These are phyloP conservation scores for Sordaria brevicollis DNA, from an alignment of 495 filamentous ascomycete species.

Conservation along the genomic window DNA sequence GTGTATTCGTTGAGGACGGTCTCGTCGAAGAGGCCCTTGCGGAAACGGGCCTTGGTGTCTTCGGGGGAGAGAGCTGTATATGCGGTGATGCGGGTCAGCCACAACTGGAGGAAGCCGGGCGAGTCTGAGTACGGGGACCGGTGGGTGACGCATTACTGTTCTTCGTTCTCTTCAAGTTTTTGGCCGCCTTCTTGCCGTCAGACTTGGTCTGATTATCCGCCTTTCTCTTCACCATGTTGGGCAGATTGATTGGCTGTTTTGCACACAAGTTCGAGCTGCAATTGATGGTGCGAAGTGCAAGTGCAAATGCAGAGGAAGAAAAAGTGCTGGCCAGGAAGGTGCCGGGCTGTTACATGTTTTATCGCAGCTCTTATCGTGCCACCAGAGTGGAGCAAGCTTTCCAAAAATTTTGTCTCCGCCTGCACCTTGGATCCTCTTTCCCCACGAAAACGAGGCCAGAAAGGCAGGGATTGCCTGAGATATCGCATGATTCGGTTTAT, in stretches of 20 bases:
- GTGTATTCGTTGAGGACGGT: conserved; percentile 57
- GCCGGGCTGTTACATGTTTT: neutral
- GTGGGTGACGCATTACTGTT: conserved; percentile 24
- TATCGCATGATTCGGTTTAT: neutral
- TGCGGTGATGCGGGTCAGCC: conserved; percentile 11
- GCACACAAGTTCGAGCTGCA: neutral
- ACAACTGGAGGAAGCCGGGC: conserved; percentile 3
- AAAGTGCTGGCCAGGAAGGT: neutral
- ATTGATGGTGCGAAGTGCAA: neutral
- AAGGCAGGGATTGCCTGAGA: neutral
- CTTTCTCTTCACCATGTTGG: conserved; percentile 38
- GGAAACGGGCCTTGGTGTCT: conserved; percentile 49
- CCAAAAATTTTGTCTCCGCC: neutral
- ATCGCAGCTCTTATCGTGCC: neutral
- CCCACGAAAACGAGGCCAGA: neutral
- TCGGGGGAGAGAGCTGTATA: conserved; percentile 29
- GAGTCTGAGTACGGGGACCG: neutral
- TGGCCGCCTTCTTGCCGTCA: conserved; percentile 24
- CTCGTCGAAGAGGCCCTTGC: conserved; percentile 64
- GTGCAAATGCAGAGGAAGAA: neutral
- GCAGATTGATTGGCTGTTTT: conserved; percentile 13
- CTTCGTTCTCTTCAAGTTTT: conserved; percentile 30
- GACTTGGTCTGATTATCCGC: conserved; percentile 21
- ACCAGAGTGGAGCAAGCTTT: neutral
- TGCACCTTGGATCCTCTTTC: neutral